These are phyloP conservation scores for Pezicula neosporulosa DNA, from an alignment of 2,329 filamentous ascomycete genomes.

Conservation along the genomic window DNA sequence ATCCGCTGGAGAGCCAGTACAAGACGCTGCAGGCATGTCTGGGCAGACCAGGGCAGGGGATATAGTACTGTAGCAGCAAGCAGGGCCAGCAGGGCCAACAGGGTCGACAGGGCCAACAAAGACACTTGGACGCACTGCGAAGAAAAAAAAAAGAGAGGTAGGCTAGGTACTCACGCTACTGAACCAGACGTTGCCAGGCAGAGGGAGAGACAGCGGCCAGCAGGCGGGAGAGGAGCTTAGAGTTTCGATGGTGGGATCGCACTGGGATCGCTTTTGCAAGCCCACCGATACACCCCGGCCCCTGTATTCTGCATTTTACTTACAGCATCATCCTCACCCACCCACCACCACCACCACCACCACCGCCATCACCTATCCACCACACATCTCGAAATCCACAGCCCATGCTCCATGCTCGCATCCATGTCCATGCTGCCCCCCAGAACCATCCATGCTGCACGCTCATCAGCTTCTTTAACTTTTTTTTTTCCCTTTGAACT, in stretches of 20 bases:
- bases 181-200: background rate
- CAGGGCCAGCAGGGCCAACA: too few species aligned
- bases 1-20: too few species aligned
- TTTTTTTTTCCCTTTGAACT: background rate
- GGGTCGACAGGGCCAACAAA: too few species aligned
- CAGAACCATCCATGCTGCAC: background rate
- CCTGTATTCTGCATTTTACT: background rate
- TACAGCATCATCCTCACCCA: too few species aligned
- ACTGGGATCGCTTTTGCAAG: background rate
- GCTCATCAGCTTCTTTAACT: background rate
- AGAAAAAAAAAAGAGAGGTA: too few species aligned
- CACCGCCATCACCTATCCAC: background rate
- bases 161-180: too few species aligned
- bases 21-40: too few species aligned
- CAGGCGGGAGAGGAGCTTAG: background rate
- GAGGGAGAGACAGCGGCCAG: background rate
- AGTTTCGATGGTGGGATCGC: constrained; percentile 2
- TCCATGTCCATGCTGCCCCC: background rate
- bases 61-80: background rate
- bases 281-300: background rate
- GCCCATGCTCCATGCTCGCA: background rate
- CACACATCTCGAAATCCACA: too few species aligned
- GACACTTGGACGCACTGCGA: too few species aligned
- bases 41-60: background rate
- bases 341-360: background rate